Percentiles rank a stretch among this genome's conserved stretches.
These are phyloP conservation scores for Pichia membranifaciens DNA, from an alignment of 805 yeast species.

Conservation along the genomic window DNA sequence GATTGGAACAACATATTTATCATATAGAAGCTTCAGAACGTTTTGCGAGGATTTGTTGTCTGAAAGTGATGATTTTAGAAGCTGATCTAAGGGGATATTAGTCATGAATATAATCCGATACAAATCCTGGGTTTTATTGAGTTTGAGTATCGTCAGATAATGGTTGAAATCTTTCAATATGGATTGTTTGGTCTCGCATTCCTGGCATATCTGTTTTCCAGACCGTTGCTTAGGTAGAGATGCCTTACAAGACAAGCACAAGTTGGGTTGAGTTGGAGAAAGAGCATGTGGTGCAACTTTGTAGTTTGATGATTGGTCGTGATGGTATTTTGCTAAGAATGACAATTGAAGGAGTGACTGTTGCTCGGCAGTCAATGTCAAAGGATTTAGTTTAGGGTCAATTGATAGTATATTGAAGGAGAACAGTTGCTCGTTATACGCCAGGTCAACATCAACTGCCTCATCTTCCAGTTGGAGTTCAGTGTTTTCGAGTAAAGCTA, in stretches of 20 bases:
- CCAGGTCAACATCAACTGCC: conserved; percentile 12
- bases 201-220: conserved; percentile 20
- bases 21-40: conserved; percentile 23
- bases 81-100: conserved; percentile 17
- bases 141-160: conserved; percentile 22
- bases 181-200: conserved; percentile 22
- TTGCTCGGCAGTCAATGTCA: conserved; percentile 19
- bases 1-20: conserved; percentile 26
- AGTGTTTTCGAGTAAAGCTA: conserved; percentile 14
- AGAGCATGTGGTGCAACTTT: conserved; percentile 11
- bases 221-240: conserved; percentile 9
- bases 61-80: conserved; percentile 20
- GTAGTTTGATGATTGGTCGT: conserved; percentile 16
- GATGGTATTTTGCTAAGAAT: conserved; percentile 19
- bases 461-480: conserved; percentile 16
- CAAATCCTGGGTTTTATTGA: conserved; percentile 22
- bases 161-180: conserved; percentile 22
- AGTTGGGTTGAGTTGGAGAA: conserved; percentile 13
- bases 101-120: conserved; percentile 23
- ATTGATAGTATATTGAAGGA: conserved; percentile 20
- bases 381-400: conserved; percentile 21
- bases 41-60: conserved; percentile 21
- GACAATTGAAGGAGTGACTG: conserved; percentile 18
- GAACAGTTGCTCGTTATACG: conserved; percentile 18
- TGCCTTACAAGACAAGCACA: conserved; percentile 16